Base-by-base conservation (phyloP, 305 asterid species). In the Fraxinus greggii region DNA sequence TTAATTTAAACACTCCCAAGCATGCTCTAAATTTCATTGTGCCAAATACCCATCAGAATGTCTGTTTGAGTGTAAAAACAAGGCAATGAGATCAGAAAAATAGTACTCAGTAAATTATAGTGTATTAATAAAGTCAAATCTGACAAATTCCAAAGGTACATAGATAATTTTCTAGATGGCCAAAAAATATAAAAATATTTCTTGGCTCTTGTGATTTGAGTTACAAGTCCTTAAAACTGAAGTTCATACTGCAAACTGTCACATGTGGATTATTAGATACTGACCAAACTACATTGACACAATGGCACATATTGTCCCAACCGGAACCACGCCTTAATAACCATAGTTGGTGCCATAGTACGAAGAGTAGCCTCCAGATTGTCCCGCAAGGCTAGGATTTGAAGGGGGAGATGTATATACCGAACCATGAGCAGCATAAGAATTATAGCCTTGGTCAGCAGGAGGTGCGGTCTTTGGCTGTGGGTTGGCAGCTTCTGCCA, bases 281-380 rank as follows among this genome's bases (percentile, higher is more conserved):
- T 23, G 15, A 61, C 31, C 70, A 23, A 61, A 61, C 70, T 61
- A 61, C 12, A 61, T 17, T 5, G 63, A 54, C 24, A 6, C 24
- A 54, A n/a, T n/a, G 31, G 5, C 70, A 61, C 31, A 21, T 56
- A 59, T 3, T 23, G 29, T 21, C 69, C 24, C 2, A 38, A n/a
- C 63, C 3, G 10, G 24, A 8, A 26, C 13, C 28, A 23, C 26
- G 15, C 38, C 80, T 90, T 86, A 95, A 78, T 95, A 95, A 56
- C 99, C 98, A 72, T 95, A 95, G 79, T 85, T 91, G 83, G 89
- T 79, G 42, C 97, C 97, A 48, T 93, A 91, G 38, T 85, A 90
- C 2, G 95, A 88, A 85, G 93, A 91, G 51, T 95, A 95, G 24
- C 93, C 95, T 42, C 97, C 98, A 4, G 91, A 32, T 86, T 91